A percentile compares a stretch with the other conserved stretches of the same genome.
phyloP scores from a whole-genome alignment of 768 basidiomycete genomes.

The Tephrocybe sp. region DNA sequence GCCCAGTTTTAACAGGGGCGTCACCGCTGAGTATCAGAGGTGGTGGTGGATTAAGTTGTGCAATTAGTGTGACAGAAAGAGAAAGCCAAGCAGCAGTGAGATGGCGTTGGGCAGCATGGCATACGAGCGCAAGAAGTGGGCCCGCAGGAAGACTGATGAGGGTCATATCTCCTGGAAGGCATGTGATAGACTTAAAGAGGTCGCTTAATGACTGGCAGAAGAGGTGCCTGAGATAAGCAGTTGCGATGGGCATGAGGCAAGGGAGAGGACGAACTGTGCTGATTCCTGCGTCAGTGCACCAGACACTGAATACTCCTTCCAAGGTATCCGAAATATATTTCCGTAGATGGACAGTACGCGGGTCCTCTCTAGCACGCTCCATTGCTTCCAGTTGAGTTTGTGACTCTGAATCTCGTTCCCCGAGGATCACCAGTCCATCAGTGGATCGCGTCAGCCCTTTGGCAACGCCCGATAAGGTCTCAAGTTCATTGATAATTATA shows the following conservation, averaged over 20 bases:
- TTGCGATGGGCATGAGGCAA: not conserved
- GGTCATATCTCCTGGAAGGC: conserved; percentile 72
- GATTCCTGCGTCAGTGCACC: conserved; percentile 77
- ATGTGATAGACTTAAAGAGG: conserved; percentile 82
- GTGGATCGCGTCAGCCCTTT: conserved; percentile 80
- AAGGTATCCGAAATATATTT: conserved; percentile 63
- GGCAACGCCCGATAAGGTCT: conserved; percentile 80
- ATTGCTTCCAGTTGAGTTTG: conserved; percentile 52
- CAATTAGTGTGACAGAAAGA: conserved; percentile 74
- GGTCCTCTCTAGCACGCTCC: conserved; percentile 60
- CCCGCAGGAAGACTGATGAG: conserved; percentile 78
- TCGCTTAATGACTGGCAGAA: conserved; percentile 67
- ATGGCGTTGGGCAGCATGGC: conserved; percentile 65
- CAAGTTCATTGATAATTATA: conserved; percentile 67
- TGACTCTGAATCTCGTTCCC: conserved; percentile 49
- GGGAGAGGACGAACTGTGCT: conserved; percentile 57
- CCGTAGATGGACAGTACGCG: conserved; percentile 58
- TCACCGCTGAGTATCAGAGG: conserved; percentile 25
- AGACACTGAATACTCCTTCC: conserved; percentile 60
- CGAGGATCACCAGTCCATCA: conserved; percentile 62
- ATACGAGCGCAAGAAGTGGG: conserved; percentile 78
- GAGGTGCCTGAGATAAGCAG: not conserved
- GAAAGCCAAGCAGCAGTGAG: conserved; percentile 84
- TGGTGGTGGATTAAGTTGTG: conserved; percentile 77
- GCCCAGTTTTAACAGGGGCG: conserved; percentile 40